Base-by-base conservation (phyloP, 306 rosid genomes). In the Lathyrus sativus region DNA sequence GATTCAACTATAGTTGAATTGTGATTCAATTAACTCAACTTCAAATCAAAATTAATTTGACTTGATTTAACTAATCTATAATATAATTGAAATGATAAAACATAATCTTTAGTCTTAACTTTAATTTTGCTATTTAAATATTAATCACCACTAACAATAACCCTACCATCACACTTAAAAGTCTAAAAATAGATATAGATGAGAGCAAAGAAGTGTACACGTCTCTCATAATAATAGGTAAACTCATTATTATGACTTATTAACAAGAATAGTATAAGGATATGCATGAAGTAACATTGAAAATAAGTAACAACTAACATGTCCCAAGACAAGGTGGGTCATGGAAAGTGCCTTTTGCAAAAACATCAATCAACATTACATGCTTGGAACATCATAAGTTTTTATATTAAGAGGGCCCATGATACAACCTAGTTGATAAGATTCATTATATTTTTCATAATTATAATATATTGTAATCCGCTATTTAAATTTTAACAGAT, bases 321-420 rank as follows among this genome's bases (percentile, higher is more conserved):
- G 28, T 35, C 41, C 42, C 82, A 53, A 73, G 71, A 62, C 62
- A 61, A 3, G 49, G 35, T 22, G 75, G 82, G 72, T 67, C 63
- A 65, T 53, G 67, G 48, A 74, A 65, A 70, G 71, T 33, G 11
- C 76, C 76, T 64, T 64, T 64, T 70, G 67, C 48, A 6, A 18
- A 64, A 65, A 65, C 38, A 70, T 46, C 41, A 65, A 70, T 57
- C 72, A 65, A 63, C 65, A 31, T 43, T 68, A 49, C 41, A 70
- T 46, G 67, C 54, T 46, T 56, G 14, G 24, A 22, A 64, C 70
- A 56, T 35, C 72, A 73, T 22, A 18, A 35, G 4, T 35, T 37
- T 2, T 60, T 33, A 70, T 61, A 54, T 17, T 5, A 33, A 56
- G 17, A 38, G 57, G 82, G 68, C 64, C 72, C 57, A 73, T 78